Conservation (phyloP, 495 filamentous ascomycete species). For the Chaetomidium leptoderma region DNA sequence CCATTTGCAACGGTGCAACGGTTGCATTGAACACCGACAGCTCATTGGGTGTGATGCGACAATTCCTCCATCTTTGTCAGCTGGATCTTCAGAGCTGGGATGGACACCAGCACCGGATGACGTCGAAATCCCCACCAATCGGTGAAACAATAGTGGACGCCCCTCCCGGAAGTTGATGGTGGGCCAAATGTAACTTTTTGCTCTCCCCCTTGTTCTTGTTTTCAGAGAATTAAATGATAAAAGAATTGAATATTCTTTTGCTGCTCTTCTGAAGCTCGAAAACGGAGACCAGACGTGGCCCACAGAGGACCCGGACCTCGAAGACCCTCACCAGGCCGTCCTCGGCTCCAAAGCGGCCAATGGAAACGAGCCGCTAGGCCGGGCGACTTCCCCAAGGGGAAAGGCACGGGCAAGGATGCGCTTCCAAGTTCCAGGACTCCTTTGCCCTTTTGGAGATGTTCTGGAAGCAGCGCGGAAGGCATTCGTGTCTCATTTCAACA, state of each 20-base stretch:
- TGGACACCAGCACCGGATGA: neutral
- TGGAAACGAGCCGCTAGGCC: neutral
- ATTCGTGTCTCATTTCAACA: no score
- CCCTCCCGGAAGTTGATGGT: neutral
- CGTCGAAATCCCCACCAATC: neutral
- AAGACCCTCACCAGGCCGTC: neutral
- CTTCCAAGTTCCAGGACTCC: neutral
- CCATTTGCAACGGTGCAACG: no score
- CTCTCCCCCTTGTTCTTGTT: neutral
- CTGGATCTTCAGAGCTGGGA: neutral
- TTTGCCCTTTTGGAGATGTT: neutral
- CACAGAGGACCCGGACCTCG: neutral
- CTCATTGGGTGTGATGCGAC: neutral
- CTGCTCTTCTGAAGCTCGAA: neutral
- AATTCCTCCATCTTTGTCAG: neutral
- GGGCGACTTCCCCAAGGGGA: neutral
- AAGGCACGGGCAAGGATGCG: neutral
- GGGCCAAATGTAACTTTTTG: neutral
- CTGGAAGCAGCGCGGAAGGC: slow-evolving; percentile 1
- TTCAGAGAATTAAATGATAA: neutral
- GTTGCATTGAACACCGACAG: no score
- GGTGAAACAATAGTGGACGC: neutral
- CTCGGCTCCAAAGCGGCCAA: neutral
- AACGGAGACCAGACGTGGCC: neutral
- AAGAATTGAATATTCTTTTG: neutral